Base-by-base conservation (phyloP, 371 early-diverging fungal genomes). In the Apophysomyces trapeziformis region DNA sequence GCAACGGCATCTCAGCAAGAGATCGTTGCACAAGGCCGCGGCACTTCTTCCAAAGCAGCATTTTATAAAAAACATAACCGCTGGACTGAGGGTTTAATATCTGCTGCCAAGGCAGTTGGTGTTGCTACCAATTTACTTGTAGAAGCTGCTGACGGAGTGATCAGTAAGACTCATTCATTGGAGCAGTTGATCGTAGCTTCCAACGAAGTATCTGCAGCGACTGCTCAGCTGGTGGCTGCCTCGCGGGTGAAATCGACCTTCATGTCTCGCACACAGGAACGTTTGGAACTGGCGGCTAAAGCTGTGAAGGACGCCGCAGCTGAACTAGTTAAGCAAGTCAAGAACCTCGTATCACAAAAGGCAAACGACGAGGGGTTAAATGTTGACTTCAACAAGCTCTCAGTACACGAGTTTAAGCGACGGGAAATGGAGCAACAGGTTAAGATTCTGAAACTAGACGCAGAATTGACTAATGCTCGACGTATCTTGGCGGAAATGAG, bases 51-150 rank as follows among this genome's bases (percentile, higher is more conserved):
- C 39, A 92, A 91, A 57, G 91, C 92, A 5, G 95, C 94, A 0
- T 98, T 97, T 75, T 99, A 99, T 88, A 97, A 97, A 75, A 97
- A 97, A 87, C 95, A 99, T 82, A 96, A 96, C 83, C 90, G 96
- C 68, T 99, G 99, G 99, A 99, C 97, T 3, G 98, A 99, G 72
- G 99, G 99, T 18, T 85, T 99, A 37, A 96, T 99, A 61, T 94
- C 96, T 2, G 99, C 99, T 0, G 98, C 99, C 56, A 95, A 96
- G 76, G 88, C 97, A 0, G 97, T 99, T 1, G 97, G 97, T 4
- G 69, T 90, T 32, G 96, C 97, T 4, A 97, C 98, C 1, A 94
- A 92, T 32, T 73, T 90, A 57, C 78, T 99, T 54, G 98, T 97
- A 7, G 98, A 98, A 70, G 91, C 92, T 35, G 97, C 99, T 2